Percentiles rank a stretch among this genome's conserved stretches.
phyloP scores from a whole-genome alignment of 371 early-diverging fungal species.

The Mucor irregularis region DNA sequence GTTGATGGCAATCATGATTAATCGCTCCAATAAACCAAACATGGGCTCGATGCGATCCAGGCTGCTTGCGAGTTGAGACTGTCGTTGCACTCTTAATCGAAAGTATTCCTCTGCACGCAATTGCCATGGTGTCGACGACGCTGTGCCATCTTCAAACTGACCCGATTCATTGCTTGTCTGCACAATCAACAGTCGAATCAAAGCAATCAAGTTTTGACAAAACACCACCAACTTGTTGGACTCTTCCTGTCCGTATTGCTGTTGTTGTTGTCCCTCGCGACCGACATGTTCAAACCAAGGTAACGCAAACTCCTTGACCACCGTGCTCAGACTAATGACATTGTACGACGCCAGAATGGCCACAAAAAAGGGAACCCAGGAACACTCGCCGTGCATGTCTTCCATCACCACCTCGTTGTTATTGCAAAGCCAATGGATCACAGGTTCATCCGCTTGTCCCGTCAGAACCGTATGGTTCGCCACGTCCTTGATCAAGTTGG shows the following conservation, averaged over 20 bases:
- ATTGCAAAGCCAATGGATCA: constrained; percentile 35
- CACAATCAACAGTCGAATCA: constrained; percentile 52
- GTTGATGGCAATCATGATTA: constrained; percentile 39
- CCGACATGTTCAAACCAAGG: constrained; percentile 45
- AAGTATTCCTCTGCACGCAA: constrained; percentile 39
- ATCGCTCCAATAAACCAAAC: constrained; percentile 40
- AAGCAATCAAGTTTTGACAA: constrained; percentile 48
- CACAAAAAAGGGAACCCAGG: constrained; percentile 56
- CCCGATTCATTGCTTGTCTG: constrained; percentile 31
- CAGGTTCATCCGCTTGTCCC: constrained; percentile 42
- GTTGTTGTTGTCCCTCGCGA: constrained; percentile 28
- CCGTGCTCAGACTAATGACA: constrained; percentile 38
- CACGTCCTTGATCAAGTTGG: constrained; percentile 30
- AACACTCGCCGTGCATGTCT: constrained; percentile 34
- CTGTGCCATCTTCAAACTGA: constrained; percentile 4
- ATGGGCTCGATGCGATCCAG: constrained; percentile 40
- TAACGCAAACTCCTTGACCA: constrained; percentile 45
- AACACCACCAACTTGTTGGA: constrained; percentile 35
- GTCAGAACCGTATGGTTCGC: constrained; percentile 31
- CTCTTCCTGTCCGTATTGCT: constrained; percentile 32
- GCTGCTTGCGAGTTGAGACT: constrained; percentile 32
- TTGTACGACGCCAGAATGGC: constrained; percentile 48
- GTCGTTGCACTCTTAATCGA: constrained; percentile 30
- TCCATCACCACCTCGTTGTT: constrained; percentile 18
- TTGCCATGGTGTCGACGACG: constrained; percentile 23